Percentiles rank a stretch among this genome's conserved stretches.
Conservation (phyloP, 441 rosid genomes). For the Adansonia gregorii region DNA sequence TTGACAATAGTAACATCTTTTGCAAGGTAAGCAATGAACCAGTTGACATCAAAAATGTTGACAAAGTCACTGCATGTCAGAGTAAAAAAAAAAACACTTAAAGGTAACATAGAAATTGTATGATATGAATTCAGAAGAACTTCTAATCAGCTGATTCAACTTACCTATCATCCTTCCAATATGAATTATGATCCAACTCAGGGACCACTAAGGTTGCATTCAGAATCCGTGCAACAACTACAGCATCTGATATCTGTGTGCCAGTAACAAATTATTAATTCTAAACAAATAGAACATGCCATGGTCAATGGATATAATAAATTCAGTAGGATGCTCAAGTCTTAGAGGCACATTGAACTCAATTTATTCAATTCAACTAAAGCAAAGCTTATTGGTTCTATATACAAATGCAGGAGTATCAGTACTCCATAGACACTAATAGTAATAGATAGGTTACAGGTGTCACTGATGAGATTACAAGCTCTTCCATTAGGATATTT, state of each 20-base stretch:
- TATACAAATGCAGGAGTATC: background rate
- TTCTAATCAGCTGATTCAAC: conserved; percentile 20
- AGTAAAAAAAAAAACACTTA: conserved; percentile 9
- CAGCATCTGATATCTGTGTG: conserved; percentile 94
- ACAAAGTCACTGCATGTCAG: conserved; percentile 78
- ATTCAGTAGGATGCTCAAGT: background rate
- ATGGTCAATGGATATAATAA: conserved; percentile 7
- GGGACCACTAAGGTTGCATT: conserved; percentile 96
- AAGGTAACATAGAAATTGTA: conserved; percentile 13
- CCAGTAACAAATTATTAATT: conserved; percentile 27
- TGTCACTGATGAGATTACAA: conserved; percentile 9
- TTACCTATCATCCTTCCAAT: conserved; percentile 96
- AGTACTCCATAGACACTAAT: background rate
- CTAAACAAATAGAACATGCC: background rate
- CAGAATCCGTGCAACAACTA: conserved; percentile 90
- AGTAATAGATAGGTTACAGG: background rate
- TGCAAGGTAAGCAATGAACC: conserved; percentile 90
- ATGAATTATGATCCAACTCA: conserved; percentile 94
- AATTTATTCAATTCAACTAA: conserved; percentile 16
- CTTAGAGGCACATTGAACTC: conserved; percentile 11
- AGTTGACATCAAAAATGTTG: conserved; percentile 85
- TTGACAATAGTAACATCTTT: conserved; percentile 92
- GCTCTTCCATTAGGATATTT: conserved; percentile 24
- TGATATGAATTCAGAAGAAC: background rate
- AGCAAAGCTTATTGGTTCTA: conserved; percentile 20